Percentiles rank a stretch among this genome's conserved stretches.
These are phyloP conservation scores for Mallotus japonicus DNA, from an alignment of 441 rosid species.

Conservation along the genomic window DNA sequence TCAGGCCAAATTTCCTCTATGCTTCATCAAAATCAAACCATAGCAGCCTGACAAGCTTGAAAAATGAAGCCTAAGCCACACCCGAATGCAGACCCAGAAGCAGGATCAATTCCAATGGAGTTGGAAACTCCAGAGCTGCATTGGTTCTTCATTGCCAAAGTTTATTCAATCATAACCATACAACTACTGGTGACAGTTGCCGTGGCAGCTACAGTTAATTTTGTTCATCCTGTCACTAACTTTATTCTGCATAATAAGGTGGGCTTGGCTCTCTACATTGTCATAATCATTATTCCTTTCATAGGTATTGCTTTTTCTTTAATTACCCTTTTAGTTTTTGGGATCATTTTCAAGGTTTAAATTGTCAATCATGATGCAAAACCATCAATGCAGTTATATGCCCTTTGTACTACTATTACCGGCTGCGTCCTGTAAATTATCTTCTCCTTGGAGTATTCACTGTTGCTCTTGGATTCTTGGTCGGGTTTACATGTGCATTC, in stretches of 20 bases:
- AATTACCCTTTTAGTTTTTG: not conserved
- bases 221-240: constrained; percentile 10
- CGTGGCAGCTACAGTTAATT: constrained; percentile 7
- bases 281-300: constrained; percentile 10
- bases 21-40: not conserved
- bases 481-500: constrained; percentile 13
- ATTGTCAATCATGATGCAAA: not conserved
- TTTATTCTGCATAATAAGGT: constrained; percentile 7
- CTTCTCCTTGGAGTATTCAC: constrained; percentile 6
- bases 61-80: constrained; percentile 1
- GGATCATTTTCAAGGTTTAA: not conserved
- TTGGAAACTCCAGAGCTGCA: not conserved
- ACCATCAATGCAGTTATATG: constrained; percentile 15
- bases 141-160: constrained; percentile 15
- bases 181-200: constrained; percentile 12
- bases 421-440: constrained; percentile 15
- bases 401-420: constrained; percentile 9
- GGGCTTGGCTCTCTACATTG: constrained; percentile 10
- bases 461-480: constrained; percentile 7
- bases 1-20: too few relatives aligned
- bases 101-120: constrained; percentile 1
- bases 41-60: not conserved
- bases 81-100: not conserved
- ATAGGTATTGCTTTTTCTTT: not conserved
- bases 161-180: constrained; percentile 1